Conservation (phyloP, 1,284 basidiomycete species). For the Phaffia rhodozyma region DNA sequence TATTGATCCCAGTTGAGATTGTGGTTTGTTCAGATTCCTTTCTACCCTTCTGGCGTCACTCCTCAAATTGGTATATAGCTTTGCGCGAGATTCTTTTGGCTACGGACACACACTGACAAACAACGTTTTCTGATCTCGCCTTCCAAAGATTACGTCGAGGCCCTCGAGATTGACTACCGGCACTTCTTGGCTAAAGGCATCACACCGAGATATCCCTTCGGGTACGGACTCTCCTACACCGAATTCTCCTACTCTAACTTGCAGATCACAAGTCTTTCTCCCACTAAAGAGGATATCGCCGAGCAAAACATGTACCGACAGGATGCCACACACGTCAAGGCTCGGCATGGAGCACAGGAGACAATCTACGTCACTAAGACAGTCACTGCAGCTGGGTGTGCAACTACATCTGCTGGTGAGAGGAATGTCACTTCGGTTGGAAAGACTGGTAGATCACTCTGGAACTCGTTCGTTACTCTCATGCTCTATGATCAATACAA, state of each 20-base stretch:
- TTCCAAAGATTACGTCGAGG: conserved; percentile 33
- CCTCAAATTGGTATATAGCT: conserved; percentile 55
- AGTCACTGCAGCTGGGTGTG: too few species aligned
- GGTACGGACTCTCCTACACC: conserved; percentile 74
- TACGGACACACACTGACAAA: too few species aligned
- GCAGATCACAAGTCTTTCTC: conserved; percentile 28
- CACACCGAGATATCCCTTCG: conserved; percentile 57
- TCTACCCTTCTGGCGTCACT: conserved; percentile 16
- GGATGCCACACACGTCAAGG: neutral
- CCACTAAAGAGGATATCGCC: neutral
- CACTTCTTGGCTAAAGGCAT: conserved; percentile 59
- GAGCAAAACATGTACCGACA: neutral
- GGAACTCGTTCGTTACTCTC: conserved; percentile 21
- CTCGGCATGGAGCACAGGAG: neutral
- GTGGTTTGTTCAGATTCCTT: conserved; percentile 13
- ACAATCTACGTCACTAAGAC: neutral
- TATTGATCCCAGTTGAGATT: too few species aligned
- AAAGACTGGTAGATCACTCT: conserved; percentile 22
- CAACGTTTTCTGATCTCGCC: conserved; percentile 13
- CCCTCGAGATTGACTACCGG: conserved; percentile 60
- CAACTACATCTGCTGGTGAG: neutral
- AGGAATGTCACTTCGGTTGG: neutral
- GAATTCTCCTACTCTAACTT: conserved; percentile 56
- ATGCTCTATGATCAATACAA: neutral
- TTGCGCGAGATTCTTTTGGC: conserved; percentile 40